These are phyloP conservation scores for Colletotrichum tabaci DNA, from an alignment of 2,329 filamentous ascomycete genomes.

Conservation along the genomic window DNA sequence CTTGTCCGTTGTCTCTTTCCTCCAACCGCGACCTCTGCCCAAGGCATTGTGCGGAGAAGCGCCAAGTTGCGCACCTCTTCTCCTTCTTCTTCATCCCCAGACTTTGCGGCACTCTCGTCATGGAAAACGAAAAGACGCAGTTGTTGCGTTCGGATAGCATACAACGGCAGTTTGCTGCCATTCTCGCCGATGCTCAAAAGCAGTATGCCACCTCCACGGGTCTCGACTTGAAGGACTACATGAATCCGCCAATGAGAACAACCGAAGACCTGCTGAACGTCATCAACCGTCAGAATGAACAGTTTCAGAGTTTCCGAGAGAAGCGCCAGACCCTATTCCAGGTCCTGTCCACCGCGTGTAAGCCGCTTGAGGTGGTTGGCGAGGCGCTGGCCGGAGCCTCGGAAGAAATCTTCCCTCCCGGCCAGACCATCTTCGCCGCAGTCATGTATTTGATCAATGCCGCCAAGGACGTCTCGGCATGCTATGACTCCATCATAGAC, in stretches of 20 bases:
- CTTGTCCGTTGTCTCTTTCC: not conserved
- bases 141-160: slow-evolving; percentile 37
- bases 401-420: slow-evolving; percentile 57
- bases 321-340: slow-evolving; percentile 54
- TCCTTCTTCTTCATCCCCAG: not conserved
- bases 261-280: slow-evolving; percentile 51
- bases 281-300: slow-evolving; percentile 54
- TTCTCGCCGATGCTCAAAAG: slow-evolving; percentile 54
- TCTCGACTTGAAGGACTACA: slow-evolving; percentile 50
- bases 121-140: slow-evolving; percentile 31
- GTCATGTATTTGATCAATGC: slow-evolving; percentile 60
- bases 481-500: slow-evolving; percentile 62
- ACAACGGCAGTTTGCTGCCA: slow-evolving; percentile 45
- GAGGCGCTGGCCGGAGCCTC: slow-evolving; percentile 55
- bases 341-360: slow-evolving; percentile 50
- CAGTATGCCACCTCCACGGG: slow-evolving; percentile 50
- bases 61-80: not conserved
- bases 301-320: slow-evolving; percentile 55
- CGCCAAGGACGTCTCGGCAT: slow-evolving; percentile 60
- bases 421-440: slow-evolving; percentile 59
- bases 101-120: not conserved
- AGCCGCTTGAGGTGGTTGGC: slow-evolving; percentile 58
- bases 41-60: not conserved
- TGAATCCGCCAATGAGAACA: slow-evolving; percentile 51
- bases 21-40: not conserved